phyloP scores from a whole-genome alignment of 495 filamentous ascomycete genomes.

The Trichoderma orchidacearum region DNA sequence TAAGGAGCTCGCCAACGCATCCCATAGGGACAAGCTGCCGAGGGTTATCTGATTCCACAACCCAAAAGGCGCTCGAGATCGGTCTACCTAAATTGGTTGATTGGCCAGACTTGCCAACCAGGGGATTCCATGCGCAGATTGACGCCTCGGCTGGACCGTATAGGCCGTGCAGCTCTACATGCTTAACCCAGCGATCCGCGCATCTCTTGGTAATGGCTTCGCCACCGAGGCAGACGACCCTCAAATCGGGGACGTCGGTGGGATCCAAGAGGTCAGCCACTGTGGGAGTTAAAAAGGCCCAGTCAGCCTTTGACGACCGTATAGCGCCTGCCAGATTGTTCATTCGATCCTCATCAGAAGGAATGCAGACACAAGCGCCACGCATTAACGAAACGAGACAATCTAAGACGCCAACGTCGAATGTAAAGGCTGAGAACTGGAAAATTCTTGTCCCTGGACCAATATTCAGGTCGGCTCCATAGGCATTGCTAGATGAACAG shows the following conservation, averaged over 20 bases:
- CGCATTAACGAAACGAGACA: constrained; percentile 39
- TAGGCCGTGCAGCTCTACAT: constrained; percentile 9
- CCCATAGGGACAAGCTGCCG: constrained; percentile 26
- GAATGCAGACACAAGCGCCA: constrained; percentile 16
- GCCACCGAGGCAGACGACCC: constrained; percentile 23
- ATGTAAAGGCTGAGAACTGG: constrained; percentile 44
- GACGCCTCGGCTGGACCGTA: constrained; percentile 31
- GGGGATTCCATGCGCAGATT: constrained; percentile 6
- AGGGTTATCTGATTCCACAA: constrained; percentile 24
- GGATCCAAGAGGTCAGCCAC: constrained; percentile 28
- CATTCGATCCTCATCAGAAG: constrained; percentile 10
- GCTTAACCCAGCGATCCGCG: constrained; percentile 8
- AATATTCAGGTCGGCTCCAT: constrained; percentile 15
- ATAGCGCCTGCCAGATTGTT: constrained; percentile 8
- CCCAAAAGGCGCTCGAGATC: constrained; percentile 22
- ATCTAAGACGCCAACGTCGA: constrained; percentile 40
- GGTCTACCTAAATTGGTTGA: constrained; percentile 10
- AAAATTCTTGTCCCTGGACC: constrained; percentile 19
- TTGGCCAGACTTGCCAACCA: constrained; percentile 10
- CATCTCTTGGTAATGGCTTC: constrained; percentile 8
- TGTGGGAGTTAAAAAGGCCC: constrained; percentile 39
- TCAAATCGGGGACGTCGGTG: constrained; percentile 21
- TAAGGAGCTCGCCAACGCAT: constrained; percentile 53
- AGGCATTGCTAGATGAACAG: constrained; percentile 18
- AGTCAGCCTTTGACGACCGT: constrained; percentile 29